Conservation (phyloP, 306 rosid genomes). For the Prunus fruticosa region DNA sequence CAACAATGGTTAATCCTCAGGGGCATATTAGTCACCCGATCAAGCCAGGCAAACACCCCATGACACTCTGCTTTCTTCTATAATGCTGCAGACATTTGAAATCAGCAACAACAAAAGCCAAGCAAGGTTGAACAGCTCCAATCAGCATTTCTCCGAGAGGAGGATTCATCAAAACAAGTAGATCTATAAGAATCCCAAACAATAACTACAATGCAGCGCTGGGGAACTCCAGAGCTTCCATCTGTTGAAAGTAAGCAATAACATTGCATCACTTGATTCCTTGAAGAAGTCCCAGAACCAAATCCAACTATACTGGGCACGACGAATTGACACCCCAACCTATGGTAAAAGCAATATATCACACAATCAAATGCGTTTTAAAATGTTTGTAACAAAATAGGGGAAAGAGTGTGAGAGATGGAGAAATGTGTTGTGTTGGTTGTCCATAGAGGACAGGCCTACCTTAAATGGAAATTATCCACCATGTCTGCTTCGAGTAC, state of each 20-base stretch:
- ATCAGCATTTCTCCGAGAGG: constrained; percentile 62
- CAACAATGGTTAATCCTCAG: constrained; percentile 41
- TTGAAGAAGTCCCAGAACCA: constrained; percentile 67
- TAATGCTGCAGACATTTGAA: constrained; percentile 65
- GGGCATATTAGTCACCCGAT: constrained; percentile 65
- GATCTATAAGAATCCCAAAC: constrained; percentile 54
- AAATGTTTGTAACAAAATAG: constrained; percentile 20
- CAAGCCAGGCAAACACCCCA: constrained; percentile 66
- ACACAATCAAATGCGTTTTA: constrained; percentile 72
- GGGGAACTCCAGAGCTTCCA: constrained; percentile 68
- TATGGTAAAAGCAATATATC: constrained; percentile 78
- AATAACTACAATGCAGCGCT: constrained; percentile 45
- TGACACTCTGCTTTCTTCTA: constrained; percentile 71
- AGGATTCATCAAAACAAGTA: constrained; percentile 65
- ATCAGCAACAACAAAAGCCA: constrained; percentile 74
- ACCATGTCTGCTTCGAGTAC: constrained; percentile 33
- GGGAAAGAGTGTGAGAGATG: constrained; percentile 24
- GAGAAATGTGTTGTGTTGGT: constrained; percentile 36
- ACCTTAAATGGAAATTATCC: constrained; percentile 57
- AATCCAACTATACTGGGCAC: constrained; percentile 69
- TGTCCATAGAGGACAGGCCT: constrained; percentile 58
- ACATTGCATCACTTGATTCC: constrained; percentile 64
- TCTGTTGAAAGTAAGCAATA: constrained; percentile 44
- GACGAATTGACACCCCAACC: constrained; percentile 72
- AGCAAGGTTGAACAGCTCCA: constrained; percentile 70